Percentiles rank a stretch among this genome's conserved stretches.
Conservation (phyloP, 2,329 filamentous ascomycete species). For the Ascochyta clinopodiicola region DNA sequence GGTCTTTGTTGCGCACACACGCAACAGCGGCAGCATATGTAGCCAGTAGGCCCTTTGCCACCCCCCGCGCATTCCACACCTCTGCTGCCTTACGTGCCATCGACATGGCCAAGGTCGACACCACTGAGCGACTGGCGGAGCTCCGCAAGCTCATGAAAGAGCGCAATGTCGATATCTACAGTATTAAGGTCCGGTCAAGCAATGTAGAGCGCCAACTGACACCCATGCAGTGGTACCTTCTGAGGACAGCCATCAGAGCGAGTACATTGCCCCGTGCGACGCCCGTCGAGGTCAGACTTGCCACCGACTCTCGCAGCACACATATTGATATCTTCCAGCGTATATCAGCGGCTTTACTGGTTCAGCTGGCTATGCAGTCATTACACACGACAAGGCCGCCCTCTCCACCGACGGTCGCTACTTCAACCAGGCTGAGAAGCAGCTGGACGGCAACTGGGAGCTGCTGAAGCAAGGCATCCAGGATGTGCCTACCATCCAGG, state of each 20-base stretch:
- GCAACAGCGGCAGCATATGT: conserved; percentile 37
- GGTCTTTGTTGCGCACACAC: conserved; percentile 38
- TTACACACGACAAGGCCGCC: conserved; percentile 85
- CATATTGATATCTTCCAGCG: conserved; percentile 55
- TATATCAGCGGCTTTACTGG: conserved; percentile 95
- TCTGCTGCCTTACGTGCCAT: conserved; percentile 39
- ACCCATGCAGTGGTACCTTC: conserved; percentile 79
- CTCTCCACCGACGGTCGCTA: conserved; percentile 95
- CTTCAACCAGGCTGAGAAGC: conserved; percentile 93
- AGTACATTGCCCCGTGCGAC: conserved; percentile 98
- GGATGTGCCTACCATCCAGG: conserved; percentile 95
- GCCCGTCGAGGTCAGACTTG: conserved; percentile 70
- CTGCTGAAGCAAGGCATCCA: conserved; percentile 92
- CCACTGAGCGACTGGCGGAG: conserved; percentile 74
- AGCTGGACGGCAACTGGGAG: conserved; percentile 90
- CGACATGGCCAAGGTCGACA: conserved; percentile 82
- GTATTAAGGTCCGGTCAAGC: conserved; percentile 57
- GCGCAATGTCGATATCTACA: conserved; percentile 87
- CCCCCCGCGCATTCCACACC: conserved; percentile 39
- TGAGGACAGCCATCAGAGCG: conserved; percentile 95
- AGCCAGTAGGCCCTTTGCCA: conserved; percentile 23
- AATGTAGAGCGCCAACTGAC: conserved; percentile 48
- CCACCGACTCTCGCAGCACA: conserved; percentile 23
- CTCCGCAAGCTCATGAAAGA: conserved; percentile 87
- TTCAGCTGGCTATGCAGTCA: conserved; percentile 89